phyloP scores from a whole-genome alignment of 257 asterid species.

The Capsicum rhomboideum region DNA sequence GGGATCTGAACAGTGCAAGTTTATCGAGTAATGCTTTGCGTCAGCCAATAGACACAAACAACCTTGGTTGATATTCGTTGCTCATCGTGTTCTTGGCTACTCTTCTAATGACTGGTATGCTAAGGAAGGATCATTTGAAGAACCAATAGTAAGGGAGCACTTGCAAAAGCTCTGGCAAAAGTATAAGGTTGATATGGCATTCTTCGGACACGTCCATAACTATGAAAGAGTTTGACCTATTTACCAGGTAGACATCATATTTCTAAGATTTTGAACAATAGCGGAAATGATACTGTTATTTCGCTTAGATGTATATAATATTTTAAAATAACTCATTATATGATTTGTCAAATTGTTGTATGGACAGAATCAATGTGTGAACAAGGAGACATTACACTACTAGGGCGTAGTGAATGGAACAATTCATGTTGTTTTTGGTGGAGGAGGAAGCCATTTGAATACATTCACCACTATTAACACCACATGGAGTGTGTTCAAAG shows the following conservation, averaged over 20 bases:
- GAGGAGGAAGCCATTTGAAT: constrained; percentile 35
- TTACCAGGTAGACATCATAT: background rate
- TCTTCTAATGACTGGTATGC: constrained; percentile 23
- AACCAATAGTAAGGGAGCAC: constrained; percentile 1
- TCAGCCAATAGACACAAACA: constrained; percentile 30
- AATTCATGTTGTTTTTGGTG: constrained; percentile 52
- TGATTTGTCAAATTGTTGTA: background rate
- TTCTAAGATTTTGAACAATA: background rate
- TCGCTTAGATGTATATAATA: background rate
- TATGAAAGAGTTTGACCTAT: constrained; percentile 1
- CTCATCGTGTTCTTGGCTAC: constrained; percentile 23
- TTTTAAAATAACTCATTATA: background rate
- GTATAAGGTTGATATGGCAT: constrained; percentile 3
- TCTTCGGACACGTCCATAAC: background rate
- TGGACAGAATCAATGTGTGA: constrained; percentile 50
- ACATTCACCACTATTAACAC: background rate
- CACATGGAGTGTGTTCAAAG: constrained; percentile 2
- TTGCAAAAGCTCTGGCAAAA: constrained; percentile 1
- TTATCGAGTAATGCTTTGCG: constrained; percentile 27
- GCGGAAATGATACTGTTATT: background rate
- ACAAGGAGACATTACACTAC: constrained; percentile 33
- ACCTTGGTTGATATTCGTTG: constrained; percentile 27
- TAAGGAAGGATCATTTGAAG: background rate
- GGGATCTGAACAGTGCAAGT: constrained; percentile 34
- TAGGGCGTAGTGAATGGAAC: constrained; percentile 30